Evolutionary conservation across 1,284 basidiomycete genomes (phyloP).

Genomic region (Lignosus rhinocerotis): DNA sequence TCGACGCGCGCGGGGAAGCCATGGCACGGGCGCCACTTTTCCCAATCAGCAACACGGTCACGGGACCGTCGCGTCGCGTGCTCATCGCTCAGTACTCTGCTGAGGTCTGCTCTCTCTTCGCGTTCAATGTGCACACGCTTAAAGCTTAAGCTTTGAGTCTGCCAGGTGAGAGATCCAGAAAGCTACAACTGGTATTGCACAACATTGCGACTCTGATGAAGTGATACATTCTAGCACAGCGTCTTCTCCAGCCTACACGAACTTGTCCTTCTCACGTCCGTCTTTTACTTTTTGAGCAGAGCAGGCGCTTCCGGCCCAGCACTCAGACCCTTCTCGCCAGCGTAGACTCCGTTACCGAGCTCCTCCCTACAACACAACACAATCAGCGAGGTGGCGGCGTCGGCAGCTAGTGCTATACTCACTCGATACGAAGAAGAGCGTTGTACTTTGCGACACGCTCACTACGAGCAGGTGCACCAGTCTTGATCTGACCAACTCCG

Average conservation of each 20-base stretch:
- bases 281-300: slow-evolving; percentile 62
- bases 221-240: slow-evolving; percentile 23
- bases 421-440: slow-evolving; percentile 88
- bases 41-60: slow-evolving; percentile 14
- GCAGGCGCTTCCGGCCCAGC: slow-evolving; percentile 74
- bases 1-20: background rate
- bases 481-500: slow-evolving; percentile 96
- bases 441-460: slow-evolving; percentile 97
- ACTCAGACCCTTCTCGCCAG: slow-evolving; percentile 80
- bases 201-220: slow-evolving; percentile 10
- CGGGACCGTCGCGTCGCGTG: slow-evolving; percentile 19
- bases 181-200: slow-evolving; percentile 3
- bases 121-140: no score
- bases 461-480: slow-evolving; percentile 91
- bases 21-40: background rate
- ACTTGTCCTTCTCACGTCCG: background rate
- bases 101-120: no score
- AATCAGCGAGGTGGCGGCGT: no score
- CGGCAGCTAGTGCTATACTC: slow-evolving; percentile 33
- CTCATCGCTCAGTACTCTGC: background rate
- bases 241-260: slow-evolving; percentile 23
- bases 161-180: background rate
- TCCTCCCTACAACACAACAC: slow-evolving; percentile 62
- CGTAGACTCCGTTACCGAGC: slow-evolving; percentile 70
- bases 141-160: no score